Percentiles rank a stretch among this genome's conserved stretches.
phyloP scores from a whole-genome alignment of 768 basidiomycete species.

The Leccinum imitatum region DNA sequence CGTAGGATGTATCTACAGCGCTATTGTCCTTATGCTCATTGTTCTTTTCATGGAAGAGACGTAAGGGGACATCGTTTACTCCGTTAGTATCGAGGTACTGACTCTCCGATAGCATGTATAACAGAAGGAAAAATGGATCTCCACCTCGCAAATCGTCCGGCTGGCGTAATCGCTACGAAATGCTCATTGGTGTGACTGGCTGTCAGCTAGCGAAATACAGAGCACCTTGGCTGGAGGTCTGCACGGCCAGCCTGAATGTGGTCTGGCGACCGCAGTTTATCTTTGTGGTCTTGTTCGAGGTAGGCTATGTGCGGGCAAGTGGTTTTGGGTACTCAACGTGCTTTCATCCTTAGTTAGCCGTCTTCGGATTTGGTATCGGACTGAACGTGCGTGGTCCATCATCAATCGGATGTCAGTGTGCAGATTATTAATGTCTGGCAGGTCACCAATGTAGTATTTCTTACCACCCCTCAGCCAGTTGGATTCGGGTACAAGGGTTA shows the following conservation, averaged over 20 bases:
- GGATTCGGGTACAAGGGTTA: conserved; percentile 48
- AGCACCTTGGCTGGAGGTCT: conserved; percentile 37
- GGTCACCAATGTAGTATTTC: conserved; percentile 56
- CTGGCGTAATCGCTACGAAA: conserved; percentile 43
- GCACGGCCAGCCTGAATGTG: conserved; percentile 37
- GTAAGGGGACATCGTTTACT: conserved; percentile 26
- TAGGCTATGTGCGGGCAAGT: conserved; percentile 3
- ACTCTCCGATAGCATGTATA: conserved; percentile 40
- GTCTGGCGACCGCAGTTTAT: conserved; percentile 52
- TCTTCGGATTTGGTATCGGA: conserved; percentile 52
- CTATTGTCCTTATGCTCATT: conserved; percentile 45
- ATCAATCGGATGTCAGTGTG: background rate
- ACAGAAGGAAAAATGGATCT: conserved; percentile 41
- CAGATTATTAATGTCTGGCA: conserved; percentile 13
- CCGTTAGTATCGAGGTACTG: background rate
- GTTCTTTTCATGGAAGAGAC: conserved; percentile 50
- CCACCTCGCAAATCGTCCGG: conserved; percentile 27
- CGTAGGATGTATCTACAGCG: conserved; percentile 50
- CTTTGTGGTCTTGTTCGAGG: conserved; percentile 40
- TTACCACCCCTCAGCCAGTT: conserved; percentile 43
- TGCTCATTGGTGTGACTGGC: conserved; percentile 51
- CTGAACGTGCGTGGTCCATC: conserved; percentile 35
- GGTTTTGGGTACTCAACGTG: background rate
- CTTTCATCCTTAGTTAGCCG: conserved; percentile 29
- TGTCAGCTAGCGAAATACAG: conserved; percentile 45